Evolutionary conservation across 306 rosid genomes (phyloP).

Genomic region (Gynostemma pentaphyllum): DNA sequence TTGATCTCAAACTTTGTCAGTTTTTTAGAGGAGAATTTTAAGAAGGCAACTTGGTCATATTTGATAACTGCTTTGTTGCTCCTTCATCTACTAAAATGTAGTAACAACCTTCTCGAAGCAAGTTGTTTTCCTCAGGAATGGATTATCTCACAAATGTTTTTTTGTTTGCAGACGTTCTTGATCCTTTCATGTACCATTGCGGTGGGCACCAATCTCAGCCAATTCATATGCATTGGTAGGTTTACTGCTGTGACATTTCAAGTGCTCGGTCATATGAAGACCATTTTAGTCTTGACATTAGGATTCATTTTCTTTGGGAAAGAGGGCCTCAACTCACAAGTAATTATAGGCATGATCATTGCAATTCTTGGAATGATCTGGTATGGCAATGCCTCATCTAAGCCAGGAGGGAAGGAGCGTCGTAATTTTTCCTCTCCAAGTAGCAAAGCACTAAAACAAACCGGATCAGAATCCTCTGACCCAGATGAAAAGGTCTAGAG

Average conservation of each 20-base stretch:
- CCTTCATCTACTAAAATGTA: neutral
- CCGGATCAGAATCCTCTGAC: slow-evolving; percentile 16
- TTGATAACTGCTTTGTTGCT: neutral
- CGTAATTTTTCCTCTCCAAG: slow-evolving; percentile 20
- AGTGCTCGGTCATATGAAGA: slow-evolving; percentile 83
- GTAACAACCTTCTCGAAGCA: neutral
- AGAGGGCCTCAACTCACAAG: slow-evolving; percentile 62
- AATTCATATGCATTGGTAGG: slow-evolving; percentile 76
- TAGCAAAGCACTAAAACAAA: slow-evolving; percentile 8
- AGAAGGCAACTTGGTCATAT: neutral
- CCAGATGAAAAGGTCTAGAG: slow-evolving; percentile 12
- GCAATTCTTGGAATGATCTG: slow-evolving; percentile 78
- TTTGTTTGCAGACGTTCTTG: slow-evolving; percentile 40
- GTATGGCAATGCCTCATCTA: slow-evolving; percentile 78
- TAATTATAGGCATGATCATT: slow-evolving; percentile 55
- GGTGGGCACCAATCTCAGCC: slow-evolving; percentile 73
- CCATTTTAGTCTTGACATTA: slow-evolving; percentile 53
- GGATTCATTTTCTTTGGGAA: slow-evolving; percentile 75
- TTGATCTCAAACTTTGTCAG: neutral
- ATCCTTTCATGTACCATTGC: slow-evolving; percentile 63
- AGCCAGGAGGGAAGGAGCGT: slow-evolving; percentile 80
- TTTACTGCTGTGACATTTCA: slow-evolving; percentile 73
- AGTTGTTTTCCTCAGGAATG: neutral
- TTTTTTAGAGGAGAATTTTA: neutral
- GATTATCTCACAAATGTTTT: neutral